phyloP scores from a whole-genome alignment of 306 rosid genomes.

The Inga leiocalycina region DNA sequence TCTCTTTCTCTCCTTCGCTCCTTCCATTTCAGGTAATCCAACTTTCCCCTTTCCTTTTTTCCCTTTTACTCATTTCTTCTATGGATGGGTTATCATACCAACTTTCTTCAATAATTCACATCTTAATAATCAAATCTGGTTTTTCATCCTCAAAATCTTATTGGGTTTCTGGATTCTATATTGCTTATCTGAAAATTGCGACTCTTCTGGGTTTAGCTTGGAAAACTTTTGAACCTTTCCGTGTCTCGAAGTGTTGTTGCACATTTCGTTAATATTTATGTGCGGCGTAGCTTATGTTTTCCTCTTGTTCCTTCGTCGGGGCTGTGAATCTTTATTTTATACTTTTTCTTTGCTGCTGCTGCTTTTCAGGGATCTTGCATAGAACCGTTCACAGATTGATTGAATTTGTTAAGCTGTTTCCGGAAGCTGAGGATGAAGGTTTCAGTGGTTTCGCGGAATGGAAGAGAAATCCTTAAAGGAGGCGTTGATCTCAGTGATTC shows the following conservation, averaged over 20 bases:
- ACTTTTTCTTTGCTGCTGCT: not conserved
- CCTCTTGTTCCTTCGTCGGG: not conserved
- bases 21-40: conserved; percentile 23
- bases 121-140: conserved; percentile 16
- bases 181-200: not conserved
- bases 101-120: not conserved
- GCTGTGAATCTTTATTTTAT: conserved; percentile 10
- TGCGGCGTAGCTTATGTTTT: not conserved
- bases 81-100: not conserved
- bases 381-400: conserved; percentile 9
- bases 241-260: conserved; percentile 1
- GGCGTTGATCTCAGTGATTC: conserved; percentile 78
- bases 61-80: not conserved
- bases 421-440: conserved; percentile 70
- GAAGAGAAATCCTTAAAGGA: conserved; percentile 80
- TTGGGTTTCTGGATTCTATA: not conserved
- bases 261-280: not conserved
- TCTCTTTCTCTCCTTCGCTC: not conserved
- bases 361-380: conserved; percentile 39
- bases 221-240: conserved; percentile 10
- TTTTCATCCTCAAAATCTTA: conserved; percentile 7
- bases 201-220: not conserved
- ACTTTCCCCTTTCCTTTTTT: not conserved
- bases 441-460: conserved; percentile 74
- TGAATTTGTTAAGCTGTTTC: conserved; percentile 31